phyloP scores from a whole-genome alignment of 371 early-diverging fungal genomes.

The Actinomucor elegans region DNA sequence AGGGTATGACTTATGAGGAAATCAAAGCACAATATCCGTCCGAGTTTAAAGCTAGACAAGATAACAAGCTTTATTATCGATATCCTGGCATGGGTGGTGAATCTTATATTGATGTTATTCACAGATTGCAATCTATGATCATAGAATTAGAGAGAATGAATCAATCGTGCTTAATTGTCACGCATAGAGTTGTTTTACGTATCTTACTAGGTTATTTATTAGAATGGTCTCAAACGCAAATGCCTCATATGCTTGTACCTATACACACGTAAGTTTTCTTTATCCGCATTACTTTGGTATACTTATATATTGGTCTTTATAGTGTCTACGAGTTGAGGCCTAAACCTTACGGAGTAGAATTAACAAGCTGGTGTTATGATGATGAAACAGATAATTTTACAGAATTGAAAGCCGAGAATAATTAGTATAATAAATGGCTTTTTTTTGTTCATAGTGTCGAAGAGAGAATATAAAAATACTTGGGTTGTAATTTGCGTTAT shows the following conservation, averaged over 20 bases:
- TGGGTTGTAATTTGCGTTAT: too few relatives aligned
- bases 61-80: constrained; percentile 77
- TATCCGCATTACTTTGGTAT: too few relatives aligned
- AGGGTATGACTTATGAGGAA: constrained; percentile 64
- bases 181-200: constrained; percentile 73
- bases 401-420: not conserved
- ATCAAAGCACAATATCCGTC: constrained; percentile 67
- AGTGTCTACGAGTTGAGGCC: constrained; percentile 50
- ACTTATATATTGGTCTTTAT: not conserved
- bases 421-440: not conserved
- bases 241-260: constrained; percentile 62
- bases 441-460: too few relatives aligned
- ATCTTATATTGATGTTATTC: constrained; percentile 84
- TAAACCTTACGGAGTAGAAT: constrained; percentile 77
- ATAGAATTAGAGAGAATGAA: constrained; percentile 85
- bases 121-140: constrained; percentile 78
- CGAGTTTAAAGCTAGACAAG: constrained; percentile 63
- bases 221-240: constrained; percentile 69
- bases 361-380: constrained; percentile 41
- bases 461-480: too few relatives aligned
- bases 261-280: constrained; percentile 48
- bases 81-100: constrained; percentile 89
- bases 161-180: constrained; percentile 71
- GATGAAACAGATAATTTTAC: constrained; percentile 44
- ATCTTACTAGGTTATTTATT: constrained; percentile 76